phyloP scores from a whole-genome alignment of 2,329 filamentous ascomycete genomes.

The Emmonsiellopsis sp. region DNA sequence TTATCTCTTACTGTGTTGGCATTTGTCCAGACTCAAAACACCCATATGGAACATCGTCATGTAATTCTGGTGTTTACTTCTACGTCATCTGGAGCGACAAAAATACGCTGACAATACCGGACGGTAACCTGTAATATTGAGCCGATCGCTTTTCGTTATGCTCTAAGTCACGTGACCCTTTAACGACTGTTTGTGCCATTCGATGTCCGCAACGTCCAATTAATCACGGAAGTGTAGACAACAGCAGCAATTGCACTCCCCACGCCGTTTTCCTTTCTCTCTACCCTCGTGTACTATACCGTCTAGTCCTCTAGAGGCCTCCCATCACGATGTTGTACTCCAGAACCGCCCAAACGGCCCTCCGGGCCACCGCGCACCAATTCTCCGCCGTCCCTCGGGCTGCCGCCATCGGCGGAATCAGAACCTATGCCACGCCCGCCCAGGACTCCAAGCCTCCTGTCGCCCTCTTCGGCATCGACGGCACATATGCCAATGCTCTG shows the following conservation, averaged over 20 bases:
- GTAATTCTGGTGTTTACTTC: too few relatives aligned
- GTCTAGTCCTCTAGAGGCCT: not conserved
- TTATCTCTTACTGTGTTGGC: too few relatives aligned
- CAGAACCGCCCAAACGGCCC: conserved; percentile 47
- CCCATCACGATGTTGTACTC: conserved; percentile 45
- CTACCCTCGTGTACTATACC: not conserved
- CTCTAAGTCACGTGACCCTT: not conserved
- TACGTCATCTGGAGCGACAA: not conserved
- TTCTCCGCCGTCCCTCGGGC: conserved; percentile 31
- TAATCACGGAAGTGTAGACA: not conserved
- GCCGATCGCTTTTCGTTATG: not conserved
- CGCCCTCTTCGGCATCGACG: conserved; percentile 89
- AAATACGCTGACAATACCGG: not conserved
- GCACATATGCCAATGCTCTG: conserved; percentile 96
- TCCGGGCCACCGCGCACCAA: conserved; percentile 44
- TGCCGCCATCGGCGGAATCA: conserved; percentile 41
- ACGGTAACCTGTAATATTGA: not conserved
- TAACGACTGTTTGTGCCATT: not conserved
- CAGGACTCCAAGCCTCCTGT: conserved; percentile 73
- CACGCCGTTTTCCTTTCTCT: not conserved
- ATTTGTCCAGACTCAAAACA: too few relatives aligned
- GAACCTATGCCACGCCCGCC: conserved; percentile 65
- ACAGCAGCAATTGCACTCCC: conserved; percentile 4
- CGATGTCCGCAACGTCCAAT: not conserved
- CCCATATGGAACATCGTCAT: not conserved